Evolutionary conservation across 2,329 filamentous ascomycete species (phyloP), one percentile per base, ranked within the genome.

Genomic region (Daldinia sp.): DNA sequence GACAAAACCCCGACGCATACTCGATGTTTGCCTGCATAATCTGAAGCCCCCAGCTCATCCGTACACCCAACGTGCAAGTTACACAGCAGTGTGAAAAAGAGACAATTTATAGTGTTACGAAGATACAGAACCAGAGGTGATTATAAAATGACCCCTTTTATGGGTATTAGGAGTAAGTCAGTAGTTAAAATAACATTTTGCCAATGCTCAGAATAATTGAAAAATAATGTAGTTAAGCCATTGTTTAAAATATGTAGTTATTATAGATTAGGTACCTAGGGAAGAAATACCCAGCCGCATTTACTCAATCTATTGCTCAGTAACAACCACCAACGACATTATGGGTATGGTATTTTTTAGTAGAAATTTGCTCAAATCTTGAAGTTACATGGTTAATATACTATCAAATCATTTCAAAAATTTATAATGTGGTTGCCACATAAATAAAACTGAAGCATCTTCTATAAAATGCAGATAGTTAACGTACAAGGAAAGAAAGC

Each of bases 21-120:
- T 46, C 30, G 59, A 65, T 67, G 64, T 70, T 72, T 72, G 67
- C 67, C 64, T 70, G 69, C 69, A 70, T 69, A 58, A 69, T 68
- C 67, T 61, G 18, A 68, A 64, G 64, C 64, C 61, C 65, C 61
- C 46, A 61, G 54, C 37, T 58, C 53, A 57, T 58, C 50, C 56
- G 63, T 70, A 56, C 61, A 23, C 67, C 67, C 64, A 68, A 69
- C 63, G 10, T 63, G 46, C 56, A 48, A 28, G 63, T 71, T 67
- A 60, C 67, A 69, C 67, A 23, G n/a, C 51, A 15, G 30, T 35
- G 46, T 23, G 35, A 48, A 48, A 33, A 48, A 33, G 33, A 48
- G 33, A 33, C 28, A 26, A 41, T 35, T 37, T 15, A 44, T 57
- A 59, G 23, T 33, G 37, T 1, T 13, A 30, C 15, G 6, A 12